A percentile compares a stretch with the other conserved stretches of the same genome.
These are phyloP conservation scores for Pseudocercospora eumusae DNA, from an alignment of 2,329 filamentous ascomycete genomes.

Conservation along the genomic window DNA sequence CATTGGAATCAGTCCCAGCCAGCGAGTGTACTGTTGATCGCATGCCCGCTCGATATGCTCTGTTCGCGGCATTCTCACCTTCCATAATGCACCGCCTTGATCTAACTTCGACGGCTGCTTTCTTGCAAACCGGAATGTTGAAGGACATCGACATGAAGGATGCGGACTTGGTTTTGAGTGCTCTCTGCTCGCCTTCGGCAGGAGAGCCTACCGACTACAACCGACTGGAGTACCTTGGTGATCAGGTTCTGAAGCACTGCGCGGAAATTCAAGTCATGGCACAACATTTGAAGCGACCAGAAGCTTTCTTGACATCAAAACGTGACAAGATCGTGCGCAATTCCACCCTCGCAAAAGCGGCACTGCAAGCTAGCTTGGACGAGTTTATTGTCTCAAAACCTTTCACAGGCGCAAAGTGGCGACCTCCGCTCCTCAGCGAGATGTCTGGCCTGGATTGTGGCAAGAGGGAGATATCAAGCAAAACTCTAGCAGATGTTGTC, in stretches of 20 bases:
- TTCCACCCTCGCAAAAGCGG: conserved; percentile 65
- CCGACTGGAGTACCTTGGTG: conserved; percentile 82
- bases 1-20: conserved; percentile 52
- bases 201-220: conserved; percentile 70
- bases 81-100: conserved; percentile 72
- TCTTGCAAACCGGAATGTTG: conserved; percentile 60
- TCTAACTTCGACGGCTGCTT: conserved; percentile 61
- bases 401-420: conserved; percentile 74
- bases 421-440: conserved; percentile 60
- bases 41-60: conserved; percentile 49
- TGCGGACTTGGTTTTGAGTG: conserved; percentile 63
- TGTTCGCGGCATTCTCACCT: conserved; percentile 66
- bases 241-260: conserved; percentile 76
- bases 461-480: conserved; percentile 62
- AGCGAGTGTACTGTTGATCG: conserved; percentile 51
- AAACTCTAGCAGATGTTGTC: conserved; percentile 82
- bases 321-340: conserved; percentile 74
- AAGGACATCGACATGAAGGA: conserved; percentile 52
- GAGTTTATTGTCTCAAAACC: conserved; percentile 68
- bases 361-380: conserved; percentile 65
- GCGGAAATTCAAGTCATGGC: conserved; percentile 66
- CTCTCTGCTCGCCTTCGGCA: conserved; percentile 68
- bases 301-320: conserved; percentile 69
- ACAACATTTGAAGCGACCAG: conserved; percentile 66
- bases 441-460: conserved; percentile 37